Evolutionary conservation across 306 rosid species (phyloP).

Genomic region (Elaeagnus macrophylla): DNA sequence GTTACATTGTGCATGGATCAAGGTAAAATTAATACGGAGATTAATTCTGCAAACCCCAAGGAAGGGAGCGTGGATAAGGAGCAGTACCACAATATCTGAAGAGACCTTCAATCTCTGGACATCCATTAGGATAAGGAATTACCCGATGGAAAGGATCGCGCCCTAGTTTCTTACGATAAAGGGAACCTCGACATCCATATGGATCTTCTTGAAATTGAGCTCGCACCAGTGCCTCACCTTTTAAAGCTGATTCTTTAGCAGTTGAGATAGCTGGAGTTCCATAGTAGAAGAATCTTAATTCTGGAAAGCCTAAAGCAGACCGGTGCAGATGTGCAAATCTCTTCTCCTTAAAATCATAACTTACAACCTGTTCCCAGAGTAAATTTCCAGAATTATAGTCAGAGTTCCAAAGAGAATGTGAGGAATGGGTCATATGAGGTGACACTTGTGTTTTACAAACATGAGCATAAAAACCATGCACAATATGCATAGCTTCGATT

Average conservation of each 20-base stretch:
- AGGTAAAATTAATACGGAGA: background rate
- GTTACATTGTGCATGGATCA: slow-evolving; percentile 7
- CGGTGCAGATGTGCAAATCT: slow-evolving; percentile 80
- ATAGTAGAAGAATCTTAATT: slow-evolving; percentile 63
- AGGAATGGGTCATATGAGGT: no score
- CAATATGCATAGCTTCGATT: no score
- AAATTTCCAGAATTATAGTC: slow-evolving; percentile 16
- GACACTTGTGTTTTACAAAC: no score
- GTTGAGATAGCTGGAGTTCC: slow-evolving; percentile 68
- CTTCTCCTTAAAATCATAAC: slow-evolving; percentile 82
- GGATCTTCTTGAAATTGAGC: slow-evolving; percentile 74
- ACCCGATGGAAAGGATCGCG: slow-evolving; percentile 89
- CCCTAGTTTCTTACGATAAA: slow-evolving; percentile 55
- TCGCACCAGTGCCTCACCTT: slow-evolving; percentile 76
- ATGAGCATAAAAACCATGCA: no score
- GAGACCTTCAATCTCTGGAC: slow-evolving; percentile 80
- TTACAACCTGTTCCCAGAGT: slow-evolving; percentile 54
- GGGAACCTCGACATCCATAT: slow-evolving; percentile 74
- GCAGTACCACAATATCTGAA: slow-evolving; percentile 74
- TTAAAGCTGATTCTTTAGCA: slow-evolving; percentile 58
- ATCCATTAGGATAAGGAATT: slow-evolving; percentile 83
- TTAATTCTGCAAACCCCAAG: slow-evolving; percentile 39
- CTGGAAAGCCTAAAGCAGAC: slow-evolving; percentile 82
- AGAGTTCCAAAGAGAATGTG: slow-evolving; percentile 4
- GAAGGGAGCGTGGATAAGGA: slow-evolving; percentile 63